Evolutionary conservation across 768 basidiomycete genomes (phyloP), one percentile per base, ranked within the genome.

Genomic region (Neoboletus subvelutipes): DNA sequence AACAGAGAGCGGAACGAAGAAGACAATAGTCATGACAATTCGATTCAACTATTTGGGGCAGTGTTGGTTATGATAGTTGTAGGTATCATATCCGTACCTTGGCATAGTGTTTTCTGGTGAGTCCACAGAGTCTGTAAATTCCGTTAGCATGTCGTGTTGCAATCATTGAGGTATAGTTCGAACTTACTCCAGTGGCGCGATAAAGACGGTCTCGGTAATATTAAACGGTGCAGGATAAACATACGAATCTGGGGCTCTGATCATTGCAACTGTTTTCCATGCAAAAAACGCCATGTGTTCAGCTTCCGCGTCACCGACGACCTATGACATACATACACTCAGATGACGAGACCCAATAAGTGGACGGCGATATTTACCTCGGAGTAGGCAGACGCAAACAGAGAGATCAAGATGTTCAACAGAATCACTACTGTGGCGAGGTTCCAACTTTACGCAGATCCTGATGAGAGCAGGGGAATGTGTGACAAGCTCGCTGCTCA

Each of bases 171-270:
- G 3, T 22, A 40, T 11, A 24, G 22, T 46, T 42, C 12, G 9
- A 26, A 77, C 90, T 65, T 64, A 96, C 93, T 96, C 94, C 49
- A 92, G 78, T 18, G 95, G 95, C 2, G 86, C 90, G 55, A 96
- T 76, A 29, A 96, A 74, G 67, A 93, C 69, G 1, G 79, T 76
- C 73, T 98, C 95, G 58, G 95, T 74, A 28, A 97, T 75, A 70
- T 96, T 97, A 78, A 96, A 95, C 1, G 95, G 95, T 0, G 94
- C 90, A 33, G 93, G 92, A 70, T 94, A 95, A 49, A 92, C 77
- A 65, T 66, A 79, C n/a, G 83, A 81, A 72, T 93, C 91, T 5
- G 92, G 92, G 1, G 92, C 91, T 46, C 92, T 76, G 56, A 92
- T 89, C 91, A 92, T 90, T 15, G 81, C 80, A 45, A 92, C 71